Evolutionary conservation across 495 filamentous ascomycete species (phyloP), one percentile per base, ranked within the genome.

Genomic region (Aspergillus taichungensis): DNA sequence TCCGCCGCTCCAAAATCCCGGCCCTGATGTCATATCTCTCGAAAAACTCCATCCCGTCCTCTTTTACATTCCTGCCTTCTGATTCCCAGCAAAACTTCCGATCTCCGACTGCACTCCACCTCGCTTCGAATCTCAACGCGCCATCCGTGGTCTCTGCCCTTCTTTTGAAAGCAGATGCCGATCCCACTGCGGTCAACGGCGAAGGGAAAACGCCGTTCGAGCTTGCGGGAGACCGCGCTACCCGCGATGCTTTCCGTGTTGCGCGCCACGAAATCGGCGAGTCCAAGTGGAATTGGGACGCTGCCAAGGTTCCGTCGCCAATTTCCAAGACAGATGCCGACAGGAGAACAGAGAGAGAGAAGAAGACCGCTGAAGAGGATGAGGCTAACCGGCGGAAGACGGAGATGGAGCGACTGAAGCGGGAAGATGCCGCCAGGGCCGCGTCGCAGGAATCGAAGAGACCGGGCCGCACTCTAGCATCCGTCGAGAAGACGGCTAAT

Each of bases 161-260:
- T 4, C 76, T 98, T 3, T 73, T 76, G 2, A 89, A 89, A 71
- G 82, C 76, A 6, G 64, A 67, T 13, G 83, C 87, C 11, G 80
- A 95, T 58, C 92, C 92, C 2, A 83, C 83, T 0, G 10, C 79
- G 3, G 53, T 59, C 8, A 97, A 83, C 60, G 59, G 55, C 8
- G 75, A 78, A 31, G 85, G 82, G 13, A 84, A 81, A 55, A 83
- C 88, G 0, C 64, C 92, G 0, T 97, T 94, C 59, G 88, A 94
- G 34, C 75, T 97, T 5, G 78, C 87, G 8, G 88, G 94, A 29
- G 88, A 97, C 59, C 77, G 90, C 2, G 67, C 82, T 3, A 95
- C 89, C 0, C 78, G 92, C 1, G 91, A 97, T 55, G 87, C 88
- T 5, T 98, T 98, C 69, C 84, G 94, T 3, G 74, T 96, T 14